A percentile compares a stretch with the other conserved stretches of the same genome.
Conservation (phyloP, 1,284 basidiomycete genomes). For the Sparassis latifolia region DNA sequence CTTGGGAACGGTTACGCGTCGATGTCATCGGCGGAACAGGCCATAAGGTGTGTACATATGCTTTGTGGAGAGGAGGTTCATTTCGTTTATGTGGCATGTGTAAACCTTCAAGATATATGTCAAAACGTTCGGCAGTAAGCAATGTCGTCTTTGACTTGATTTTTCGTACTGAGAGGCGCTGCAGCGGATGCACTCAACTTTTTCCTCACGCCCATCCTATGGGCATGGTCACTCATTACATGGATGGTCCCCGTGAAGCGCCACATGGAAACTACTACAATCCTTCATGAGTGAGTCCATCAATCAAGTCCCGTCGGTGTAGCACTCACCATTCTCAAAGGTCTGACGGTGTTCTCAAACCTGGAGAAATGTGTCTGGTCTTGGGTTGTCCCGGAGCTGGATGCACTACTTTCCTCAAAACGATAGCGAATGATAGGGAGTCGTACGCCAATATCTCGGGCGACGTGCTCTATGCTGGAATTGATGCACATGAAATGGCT, state of each 20-base stretch:
- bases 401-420: conserved; percentile 75
- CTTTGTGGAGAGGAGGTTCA: neutral
- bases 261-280: conserved; percentile 45
- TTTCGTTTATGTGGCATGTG: neutral
- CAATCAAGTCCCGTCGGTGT: neutral
- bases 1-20: conserved; percentile 73
- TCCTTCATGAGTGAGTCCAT: conserved; percentile 57
- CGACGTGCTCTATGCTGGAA: conserved; percentile 71
- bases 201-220: conserved; percentile 43
- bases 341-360: conserved; percentile 70
- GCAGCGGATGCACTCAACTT: conserved; percentile 57
- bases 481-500: conserved; percentile 57
- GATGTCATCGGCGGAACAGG: conserved; percentile 58
- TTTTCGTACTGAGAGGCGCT: conserved; percentile 14
- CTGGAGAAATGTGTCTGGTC: conserved; percentile 57
- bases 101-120: conserved; percentile 48
- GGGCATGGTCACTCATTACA: conserved; percentile 41
- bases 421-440: conserved; percentile 65
- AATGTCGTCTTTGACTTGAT: conserved; percentile 5
- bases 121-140: conserved; percentile 53
- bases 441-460: conserved; percentile 58
- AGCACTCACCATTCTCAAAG: conserved; percentile 24
- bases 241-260: conserved; percentile 51
- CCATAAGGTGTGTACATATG: conserved; percentile 40
- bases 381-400: conserved; percentile 80